These are phyloP conservation scores for Boletellus sp. DNA, from an alignment of 768 basidiomycete species.

Conservation along the genomic window DNA sequence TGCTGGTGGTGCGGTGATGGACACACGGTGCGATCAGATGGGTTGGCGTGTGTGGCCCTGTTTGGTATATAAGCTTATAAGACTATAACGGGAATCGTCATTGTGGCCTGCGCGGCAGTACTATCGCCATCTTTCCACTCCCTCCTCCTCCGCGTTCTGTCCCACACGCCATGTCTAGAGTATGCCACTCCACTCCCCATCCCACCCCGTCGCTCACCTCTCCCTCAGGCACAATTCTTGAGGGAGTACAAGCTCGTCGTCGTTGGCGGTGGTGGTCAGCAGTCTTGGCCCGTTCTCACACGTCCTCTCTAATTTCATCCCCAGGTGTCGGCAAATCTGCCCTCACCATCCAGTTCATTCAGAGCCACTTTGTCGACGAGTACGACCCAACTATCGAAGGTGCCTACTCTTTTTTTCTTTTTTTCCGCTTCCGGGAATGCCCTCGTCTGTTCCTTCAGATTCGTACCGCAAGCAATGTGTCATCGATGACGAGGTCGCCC, in stretches of 20 bases:
- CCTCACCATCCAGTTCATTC: slow-evolving; percentile 97
- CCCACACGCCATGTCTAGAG: slow-evolving; percentile 29
- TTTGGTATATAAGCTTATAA: slow-evolving; percentile 20
- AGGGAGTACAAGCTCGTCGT: slow-evolving; percentile 98
- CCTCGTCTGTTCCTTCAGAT: slow-evolving; percentile 43
- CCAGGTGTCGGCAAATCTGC: slow-evolving; percentile 73
- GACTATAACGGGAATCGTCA: slow-evolving; percentile 10
- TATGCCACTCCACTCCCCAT: slow-evolving; percentile 2
- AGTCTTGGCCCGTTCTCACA: slow-evolving; percentile 29
- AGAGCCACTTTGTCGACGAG: slow-evolving; percentile 90
- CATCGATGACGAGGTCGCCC: slow-evolving; percentile 97
- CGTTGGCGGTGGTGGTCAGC: slow-evolving; percentile 92
- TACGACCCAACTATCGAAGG: slow-evolving; percentile 96
- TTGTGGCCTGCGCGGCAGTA: neutral
- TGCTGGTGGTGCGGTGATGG: no score
- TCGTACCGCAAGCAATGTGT: slow-evolving; percentile 97
- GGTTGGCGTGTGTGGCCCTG: slow-evolving; percentile 19
- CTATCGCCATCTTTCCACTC: slow-evolving; percentile 13
- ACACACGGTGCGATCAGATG: no score
- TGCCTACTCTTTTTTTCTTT: slow-evolving; percentile 24
- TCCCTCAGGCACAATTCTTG: slow-evolving; percentile 73
- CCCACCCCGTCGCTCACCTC: neutral
- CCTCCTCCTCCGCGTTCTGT: neutral
- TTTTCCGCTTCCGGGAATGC: neutral
- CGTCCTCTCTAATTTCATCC: neutral